Evolutionary conservation across 2,329 filamentous ascomycete genomes (phyloP).

Genomic region (Rhynchosporium secalis): DNA sequence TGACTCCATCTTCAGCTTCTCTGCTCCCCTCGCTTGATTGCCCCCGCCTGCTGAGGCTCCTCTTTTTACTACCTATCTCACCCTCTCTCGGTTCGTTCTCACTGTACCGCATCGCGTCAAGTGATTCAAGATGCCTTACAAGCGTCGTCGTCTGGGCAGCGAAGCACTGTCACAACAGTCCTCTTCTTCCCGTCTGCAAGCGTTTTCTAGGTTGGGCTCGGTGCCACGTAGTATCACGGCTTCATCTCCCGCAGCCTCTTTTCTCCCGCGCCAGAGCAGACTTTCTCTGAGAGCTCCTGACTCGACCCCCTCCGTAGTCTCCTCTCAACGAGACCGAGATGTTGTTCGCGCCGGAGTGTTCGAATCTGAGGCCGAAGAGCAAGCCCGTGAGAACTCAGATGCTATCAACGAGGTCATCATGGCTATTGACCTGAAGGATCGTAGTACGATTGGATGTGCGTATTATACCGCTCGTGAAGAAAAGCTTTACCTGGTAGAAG

Average conservation of each 20-base stretch:
- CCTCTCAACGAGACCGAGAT: conserved; percentile 20
- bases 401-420: conserved; percentile 70
- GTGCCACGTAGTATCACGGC: conserved; percentile 19
- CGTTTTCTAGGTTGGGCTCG: conserved; percentile 30
- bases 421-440: conserved; percentile 74
- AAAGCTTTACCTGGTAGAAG: conserved; percentile 73
- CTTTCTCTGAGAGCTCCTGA: conserved; percentile 24
- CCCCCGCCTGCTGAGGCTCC: not conserved
- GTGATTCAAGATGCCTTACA: conserved; percentile 32
- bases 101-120: not conserved
- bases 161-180: conserved; percentile 21
- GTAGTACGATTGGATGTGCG: conserved; percentile 74
- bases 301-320: conserved; percentile 17
- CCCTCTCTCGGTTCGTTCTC: not conserved
- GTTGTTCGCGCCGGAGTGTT: conserved; percentile 15
- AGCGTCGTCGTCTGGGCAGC: conserved; percentile 30
- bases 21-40: not conserved
- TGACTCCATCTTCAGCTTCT: not conserved
- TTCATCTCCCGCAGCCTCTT: conserved; percentile 28
- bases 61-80: conserved; percentile 3
- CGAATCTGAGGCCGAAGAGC: conserved; percentile 39
- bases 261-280: conserved; percentile 25
- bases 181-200: conserved; percentile 23
- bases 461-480: conserved; percentile 75
- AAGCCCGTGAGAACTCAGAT: conserved; percentile 47